Conservation (phyloP, 805 yeast species). For the Pichia pseudocactophila region DNA sequence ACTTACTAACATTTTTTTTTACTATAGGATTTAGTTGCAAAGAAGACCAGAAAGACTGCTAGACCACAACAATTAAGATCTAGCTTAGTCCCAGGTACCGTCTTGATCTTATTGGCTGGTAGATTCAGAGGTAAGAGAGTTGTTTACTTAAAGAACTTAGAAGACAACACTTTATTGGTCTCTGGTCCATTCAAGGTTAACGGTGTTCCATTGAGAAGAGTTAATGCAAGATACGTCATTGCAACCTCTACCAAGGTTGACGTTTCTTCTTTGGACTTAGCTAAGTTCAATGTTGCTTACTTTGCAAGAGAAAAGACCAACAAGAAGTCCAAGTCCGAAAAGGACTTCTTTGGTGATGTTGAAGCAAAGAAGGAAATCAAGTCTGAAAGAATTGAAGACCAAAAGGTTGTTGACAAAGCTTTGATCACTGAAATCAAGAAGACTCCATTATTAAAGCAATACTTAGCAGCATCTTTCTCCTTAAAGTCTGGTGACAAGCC, state of each 20-base stretch:
- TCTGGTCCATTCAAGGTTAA: slow-evolving; percentile 99
- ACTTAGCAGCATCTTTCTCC: slow-evolving; percentile 91
- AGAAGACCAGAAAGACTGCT: slow-evolving; percentile 80
- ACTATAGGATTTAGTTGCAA: slow-evolving; percentile 71
- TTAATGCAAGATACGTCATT: slow-evolving; percentile 96
- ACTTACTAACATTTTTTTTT: not conserved
- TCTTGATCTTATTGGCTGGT: slow-evolving; percentile 94
- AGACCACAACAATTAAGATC: slow-evolving; percentile 95
- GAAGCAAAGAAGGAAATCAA: slow-evolving; percentile 78
- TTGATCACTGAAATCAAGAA: slow-evolving; percentile 90
- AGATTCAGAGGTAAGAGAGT: slow-evolving; percentile 99
- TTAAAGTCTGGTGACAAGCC: slow-evolving; percentile 98
- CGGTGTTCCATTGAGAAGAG: slow-evolving; percentile 99
- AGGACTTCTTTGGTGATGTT: slow-evolving; percentile 77
- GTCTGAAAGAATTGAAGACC: slow-evolving; percentile 94
- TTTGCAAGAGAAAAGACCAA: slow-evolving; percentile 91
- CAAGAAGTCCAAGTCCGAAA: slow-evolving; percentile 79
- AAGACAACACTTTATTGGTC: slow-evolving; percentile 95
- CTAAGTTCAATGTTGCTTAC: slow-evolving; percentile 90
- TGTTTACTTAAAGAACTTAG: slow-evolving; percentile 91
- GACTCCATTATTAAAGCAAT: slow-evolving; percentile 94
- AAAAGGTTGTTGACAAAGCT: slow-evolving; percentile 89
- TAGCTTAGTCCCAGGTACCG: slow-evolving; percentile 96
- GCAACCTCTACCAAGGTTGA: slow-evolving; percentile 93
- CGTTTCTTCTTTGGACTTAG: slow-evolving; percentile 70